Percentiles rank a stretch among this genome's conserved stretches.
These are phyloP conservation scores for Tetrapyrgos nigripes DNA, from an alignment of 1,284 basidiomycete species.

Conservation along the genomic window DNA sequence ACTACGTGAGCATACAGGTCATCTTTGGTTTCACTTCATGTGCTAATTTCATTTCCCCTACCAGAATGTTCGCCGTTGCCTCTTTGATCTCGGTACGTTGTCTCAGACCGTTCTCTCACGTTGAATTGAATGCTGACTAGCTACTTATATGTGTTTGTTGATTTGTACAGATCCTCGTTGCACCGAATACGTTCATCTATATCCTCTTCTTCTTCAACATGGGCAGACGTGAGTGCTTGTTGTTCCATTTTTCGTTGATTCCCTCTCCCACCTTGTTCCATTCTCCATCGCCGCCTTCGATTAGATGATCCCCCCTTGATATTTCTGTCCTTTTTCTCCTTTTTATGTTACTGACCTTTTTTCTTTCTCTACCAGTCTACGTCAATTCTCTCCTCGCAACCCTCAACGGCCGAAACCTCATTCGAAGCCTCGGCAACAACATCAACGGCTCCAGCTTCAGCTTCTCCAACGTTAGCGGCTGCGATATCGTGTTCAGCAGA, in stretches of 20 bases:
- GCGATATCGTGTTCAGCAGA: not conserved
- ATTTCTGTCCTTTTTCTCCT: not conserved
- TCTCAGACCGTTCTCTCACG: too few relatives aligned
- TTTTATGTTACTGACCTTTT: not conserved
- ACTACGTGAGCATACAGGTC: conserved; percentile 30
- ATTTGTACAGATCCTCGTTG: conserved; percentile 38
- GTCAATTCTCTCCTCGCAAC: conserved; percentile 56
- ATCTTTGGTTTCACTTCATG: not conserved
- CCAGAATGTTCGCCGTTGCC: conserved; percentile 41
- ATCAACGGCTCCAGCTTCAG: conserved; percentile 21
- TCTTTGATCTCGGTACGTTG: conserved; percentile 50
- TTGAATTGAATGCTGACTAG: not conserved
- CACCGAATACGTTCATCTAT: conserved; percentile 51
- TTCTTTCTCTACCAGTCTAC: conserved; percentile 42
- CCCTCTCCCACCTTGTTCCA: not conserved
- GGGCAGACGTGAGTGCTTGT: conserved; percentile 46
- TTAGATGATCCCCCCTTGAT: not conserved
- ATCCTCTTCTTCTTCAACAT: conserved; percentile 56
- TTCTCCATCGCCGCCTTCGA: not conserved
- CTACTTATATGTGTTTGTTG: not conserved
- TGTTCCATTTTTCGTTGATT: not conserved
- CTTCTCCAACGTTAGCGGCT: not conserved
- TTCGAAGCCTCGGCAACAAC: conserved; percentile 35
- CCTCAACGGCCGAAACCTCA: conserved; percentile 50
- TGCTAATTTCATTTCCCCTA: not conserved